A percentile compares a stretch with the other conserved stretches of the same genome.
These are phyloP conservation scores for Bocquillonia castaneifolia DNA, from an alignment of 441 rosid species.

Conservation along the genomic window DNA sequence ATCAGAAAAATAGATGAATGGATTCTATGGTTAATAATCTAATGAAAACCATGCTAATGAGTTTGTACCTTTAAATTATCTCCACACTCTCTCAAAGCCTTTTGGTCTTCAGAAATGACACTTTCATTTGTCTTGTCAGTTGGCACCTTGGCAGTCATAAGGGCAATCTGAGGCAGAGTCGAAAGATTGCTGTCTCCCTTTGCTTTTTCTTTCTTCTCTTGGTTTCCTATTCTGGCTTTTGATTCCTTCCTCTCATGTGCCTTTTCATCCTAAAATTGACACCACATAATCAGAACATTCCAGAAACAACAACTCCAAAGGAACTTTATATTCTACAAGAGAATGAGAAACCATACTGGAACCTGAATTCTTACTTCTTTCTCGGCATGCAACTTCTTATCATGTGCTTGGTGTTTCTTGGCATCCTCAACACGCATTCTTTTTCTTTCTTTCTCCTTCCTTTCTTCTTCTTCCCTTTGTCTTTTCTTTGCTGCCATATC, in stretches of 20 bases:
- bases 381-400: conserved; percentile 38
- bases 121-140: conserved; percentile 32
- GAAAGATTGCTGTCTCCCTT: conserved; percentile 23
- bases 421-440: conserved; percentile 60
- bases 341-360: conserved; percentile 33
- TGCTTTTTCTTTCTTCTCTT: conserved; percentile 32
- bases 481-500: conserved; percentile 71
- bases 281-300: conserved; percentile 18
- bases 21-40: conserved; percentile 7
- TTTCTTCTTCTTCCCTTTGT: conserved; percentile 68
- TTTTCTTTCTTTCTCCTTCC: conserved; percentile 60
- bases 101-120: conserved; percentile 29
- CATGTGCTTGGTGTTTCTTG: conserved; percentile 49
- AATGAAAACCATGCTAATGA: conserved; percentile 13
- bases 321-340: neutral
- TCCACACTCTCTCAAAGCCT: conserved; percentile 17
- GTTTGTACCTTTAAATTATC: conserved; percentile 52
- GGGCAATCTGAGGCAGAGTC: conserved; percentile 29
- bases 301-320: conserved; percentile 3
- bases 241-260: conserved; percentile 35
- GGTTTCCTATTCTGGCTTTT: conserved; percentile 27
- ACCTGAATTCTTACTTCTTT: conserved; percentile 43
- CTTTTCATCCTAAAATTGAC: conserved; percentile 34
- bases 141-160: conserved; percentile 25
- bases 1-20: too few relatives aligned